Base-by-base conservation (phyloP, 108 stramenopile genomes). In the Cafeteria roenbergensis region DNA sequence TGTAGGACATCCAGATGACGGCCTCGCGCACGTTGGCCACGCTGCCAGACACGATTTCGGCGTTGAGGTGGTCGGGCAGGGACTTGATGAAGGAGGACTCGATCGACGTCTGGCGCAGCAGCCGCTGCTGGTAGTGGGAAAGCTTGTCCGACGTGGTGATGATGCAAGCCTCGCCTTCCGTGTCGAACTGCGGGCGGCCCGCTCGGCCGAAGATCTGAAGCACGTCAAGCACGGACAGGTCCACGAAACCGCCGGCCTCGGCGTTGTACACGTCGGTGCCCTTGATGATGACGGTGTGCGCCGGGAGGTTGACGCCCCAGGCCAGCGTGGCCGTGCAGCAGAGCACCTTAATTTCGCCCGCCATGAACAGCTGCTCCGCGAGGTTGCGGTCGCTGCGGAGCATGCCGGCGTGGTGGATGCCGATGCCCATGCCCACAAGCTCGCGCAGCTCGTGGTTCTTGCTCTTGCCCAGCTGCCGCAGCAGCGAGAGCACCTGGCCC, bases 321-420 rank as follows among this genome's bases (percentile, higher is more conserved):
- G 92, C 92, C 30, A 98, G 82, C 0, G 97, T 98, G 8, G 96
- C 96, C 29, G 96, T 98, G 72, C 92, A 94, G 58, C 87, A 90
- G 9, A 98, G 73, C 0, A 99, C 93, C 74, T 88, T 88, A 68
- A 99, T 90, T 25, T 91, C 92, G 0, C 93, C 94, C 65, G 88
- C 88, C 31, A 81, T 80, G 71, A 99, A 99, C 84, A 94, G 85
- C 55, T 85, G 80, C 68, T 99, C 97, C 9, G 86, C 83, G 35
- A 99, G 80, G 63, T 88, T 90, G 3, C 97, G 82, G 69, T 99
- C 97, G 31, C 79, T 67, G 14, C 97, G 84, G 17, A 96, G 80
- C 97, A 99, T 94, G 34, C 97, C 97, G n/a, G 97, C 97, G 78
- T 99, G 97, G 76, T 99, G 97, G 52, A 95, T 86, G 9, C 93